A percentile compares a stretch with the other conserved stretches of the same genome.
These are phyloP conservation scores for Candida yuanshanica DNA, from an alignment of 805 yeast genomes.

Conservation along the genomic window DNA sequence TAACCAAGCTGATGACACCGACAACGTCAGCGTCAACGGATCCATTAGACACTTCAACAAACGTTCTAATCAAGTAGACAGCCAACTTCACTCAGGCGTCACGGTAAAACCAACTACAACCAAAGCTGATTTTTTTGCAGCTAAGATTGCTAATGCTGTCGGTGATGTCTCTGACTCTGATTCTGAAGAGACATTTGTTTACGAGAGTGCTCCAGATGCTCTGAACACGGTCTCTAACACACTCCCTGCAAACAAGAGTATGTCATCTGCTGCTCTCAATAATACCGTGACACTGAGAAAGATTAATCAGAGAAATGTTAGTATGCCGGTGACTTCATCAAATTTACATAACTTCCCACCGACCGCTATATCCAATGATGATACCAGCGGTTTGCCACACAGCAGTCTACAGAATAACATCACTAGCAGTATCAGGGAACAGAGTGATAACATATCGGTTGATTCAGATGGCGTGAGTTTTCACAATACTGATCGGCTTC, in stretches of 20 bases:
- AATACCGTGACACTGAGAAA: conserved; percentile 18
- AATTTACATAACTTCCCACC: conserved; percentile 9
- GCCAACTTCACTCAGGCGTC: conserved; percentile 8
- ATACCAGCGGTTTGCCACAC: conserved; percentile 4
- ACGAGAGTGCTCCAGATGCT: conserved; percentile 44
- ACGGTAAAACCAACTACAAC: conserved; percentile 38
- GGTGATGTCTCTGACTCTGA: conserved; percentile 85
- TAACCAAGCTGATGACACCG: conserved; percentile 13
- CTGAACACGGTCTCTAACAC: conserved; percentile 14
- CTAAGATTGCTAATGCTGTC: conserved; percentile 89
- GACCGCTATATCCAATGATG: conserved; percentile 6
- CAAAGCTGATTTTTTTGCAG: conserved; percentile 91
- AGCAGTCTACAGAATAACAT: conserved; percentile 2
- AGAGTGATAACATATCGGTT: conserved; percentile 1
- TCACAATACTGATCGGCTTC: not conserved
- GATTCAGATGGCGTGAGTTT: not conserved
- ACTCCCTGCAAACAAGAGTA: conserved; percentile 13
- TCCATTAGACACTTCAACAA: conserved; percentile 21
- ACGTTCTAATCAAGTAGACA: conserved; percentile 15
- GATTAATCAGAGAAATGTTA: conserved; percentile 20
- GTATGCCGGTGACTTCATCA: conserved; percentile 20
- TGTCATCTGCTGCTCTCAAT: conserved; percentile 1
- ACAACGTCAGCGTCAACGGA: conserved; percentile 20
- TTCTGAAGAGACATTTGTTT: conserved; percentile 94
- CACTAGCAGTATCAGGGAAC: not conserved